These are phyloP conservation scores for Spinellus fusiger DNA, from an alignment of 192 early-diverging fungal genomes.

Conservation along the genomic window DNA sequence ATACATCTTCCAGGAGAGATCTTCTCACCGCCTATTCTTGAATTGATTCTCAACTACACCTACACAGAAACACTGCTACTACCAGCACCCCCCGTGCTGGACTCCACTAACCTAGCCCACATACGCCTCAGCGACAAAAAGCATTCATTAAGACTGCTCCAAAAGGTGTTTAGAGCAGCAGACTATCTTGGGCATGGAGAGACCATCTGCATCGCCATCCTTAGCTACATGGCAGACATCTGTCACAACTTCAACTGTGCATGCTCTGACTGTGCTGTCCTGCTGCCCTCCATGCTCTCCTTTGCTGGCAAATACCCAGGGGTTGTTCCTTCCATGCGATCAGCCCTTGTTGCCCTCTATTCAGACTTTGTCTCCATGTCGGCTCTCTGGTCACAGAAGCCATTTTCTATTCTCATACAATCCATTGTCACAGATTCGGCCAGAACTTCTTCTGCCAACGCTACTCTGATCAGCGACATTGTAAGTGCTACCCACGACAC, in stretches of 20 bases:
- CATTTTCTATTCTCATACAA: conserved; percentile 17
- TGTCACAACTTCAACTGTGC: conserved; percentile 29
- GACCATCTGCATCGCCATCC: background rate
- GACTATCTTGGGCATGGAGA: conserved; percentile 23
- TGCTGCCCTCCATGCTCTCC: conserved; percentile 29
- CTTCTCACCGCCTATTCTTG: conserved; percentile 12
- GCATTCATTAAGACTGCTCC: conserved; percentile 13
- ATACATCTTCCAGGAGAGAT: conserved; percentile 18
- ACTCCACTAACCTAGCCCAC: background rate
- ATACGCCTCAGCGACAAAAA: conserved; percentile 16
- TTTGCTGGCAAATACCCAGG: conserved; percentile 14
- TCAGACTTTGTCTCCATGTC: conserved; percentile 6
- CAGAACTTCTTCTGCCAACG: background rate
- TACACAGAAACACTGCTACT: conserved; percentile 23
- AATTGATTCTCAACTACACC: conserved; percentile 16
- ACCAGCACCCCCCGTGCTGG: background rate
- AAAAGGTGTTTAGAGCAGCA: conserved; percentile 21
- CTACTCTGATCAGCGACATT: conserved; percentile 14
- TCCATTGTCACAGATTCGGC: background rate
- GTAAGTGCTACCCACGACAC: conserved; percentile 2
- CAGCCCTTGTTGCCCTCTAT: conserved; percentile 14
- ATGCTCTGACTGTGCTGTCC: conserved; percentile 18
- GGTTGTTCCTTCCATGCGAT: conserved; percentile 1
- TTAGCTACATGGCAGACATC: conserved; percentile 9
- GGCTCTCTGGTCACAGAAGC: conserved; percentile 20